Percentiles rank a stretch among this genome's conserved stretches.
phyloP scores from a whole-genome alignment of 208 protist species.

The Blastocrithidia nonstop region DNA sequence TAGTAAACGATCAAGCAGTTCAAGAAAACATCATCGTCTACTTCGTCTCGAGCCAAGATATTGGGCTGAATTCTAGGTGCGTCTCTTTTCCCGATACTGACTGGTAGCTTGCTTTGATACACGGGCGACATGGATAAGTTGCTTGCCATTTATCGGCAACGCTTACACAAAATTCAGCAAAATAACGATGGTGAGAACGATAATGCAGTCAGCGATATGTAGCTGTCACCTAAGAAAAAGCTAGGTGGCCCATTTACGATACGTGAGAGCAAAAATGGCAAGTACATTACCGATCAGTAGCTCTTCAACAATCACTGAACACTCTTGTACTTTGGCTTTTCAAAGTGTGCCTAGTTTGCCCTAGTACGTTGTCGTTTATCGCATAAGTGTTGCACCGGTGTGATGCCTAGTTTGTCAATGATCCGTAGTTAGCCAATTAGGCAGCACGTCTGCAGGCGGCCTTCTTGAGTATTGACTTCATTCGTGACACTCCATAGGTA shows the following conservation, averaged over 20 bases:
- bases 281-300: conserved; percentile 45
- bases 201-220: conserved; percentile 14
- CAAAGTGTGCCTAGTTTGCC: conserved; percentile 77
- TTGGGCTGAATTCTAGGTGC: too few relatives aligned
- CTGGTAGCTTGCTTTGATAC: too few relatives aligned
- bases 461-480: conserved; percentile 68
- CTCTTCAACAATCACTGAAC: conserved; percentile 67
- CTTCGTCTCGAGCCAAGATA: too few relatives aligned
- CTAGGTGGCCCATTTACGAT: conserved; percentile 59
- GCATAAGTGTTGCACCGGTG: conserved; percentile 35
- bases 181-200: too few relatives aligned
- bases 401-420: conserved; percentile 9
- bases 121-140: too few relatives aligned
- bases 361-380: conserved; percentile 55
- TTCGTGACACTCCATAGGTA: conserved; percentile 50
- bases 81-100: too few relatives aligned
- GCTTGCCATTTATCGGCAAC: too few relatives aligned
- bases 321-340: conserved; percentile 79
- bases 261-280: conserved; percentile 33
- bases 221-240: conserved; percentile 21
- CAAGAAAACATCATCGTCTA: too few relatives aligned
- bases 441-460: conserved; percentile 36
- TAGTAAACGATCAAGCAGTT: conserved; percentile 8
- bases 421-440: conserved; percentile 14
- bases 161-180: too few relatives aligned